These are phyloP conservation scores for Saccharum spontaneum DNA, from an alignment of 176 grass and related monocot genomes.

Conservation along the genomic window DNA sequence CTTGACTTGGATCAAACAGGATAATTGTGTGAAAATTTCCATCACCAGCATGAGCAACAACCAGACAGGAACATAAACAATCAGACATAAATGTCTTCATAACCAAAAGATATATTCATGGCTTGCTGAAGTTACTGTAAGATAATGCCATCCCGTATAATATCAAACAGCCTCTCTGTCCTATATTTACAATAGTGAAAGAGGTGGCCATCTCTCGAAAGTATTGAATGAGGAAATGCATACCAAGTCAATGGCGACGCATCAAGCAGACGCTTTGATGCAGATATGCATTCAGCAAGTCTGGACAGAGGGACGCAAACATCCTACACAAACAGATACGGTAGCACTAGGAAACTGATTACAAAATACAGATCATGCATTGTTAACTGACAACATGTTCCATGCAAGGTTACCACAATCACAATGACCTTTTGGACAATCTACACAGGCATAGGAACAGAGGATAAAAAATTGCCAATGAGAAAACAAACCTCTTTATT, in stretches of 20 bases:
- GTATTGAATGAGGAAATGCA: conserved; percentile 30
- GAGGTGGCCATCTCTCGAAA: not conserved
- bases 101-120: not conserved
- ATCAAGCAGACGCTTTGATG: conserved; percentile 83
- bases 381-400: conserved; percentile 7
- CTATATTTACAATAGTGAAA: conserved; percentile 3
- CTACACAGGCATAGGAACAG: not conserved
- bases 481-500: not conserved
- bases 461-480: not conserved
- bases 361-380: conserved; percentile 5
- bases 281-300: conserved; percentile 95
- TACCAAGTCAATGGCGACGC: conserved; percentile 90
- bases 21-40: conserved; percentile 99
- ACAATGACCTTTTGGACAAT: conserved; percentile 16
- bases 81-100: conserved; percentile 32
- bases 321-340: conserved; percentile 53
- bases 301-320: conserved; percentile 95
- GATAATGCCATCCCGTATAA: not conserved
- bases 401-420: not conserved
- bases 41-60: conserved; percentile 95
- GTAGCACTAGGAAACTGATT: conserved; percentile 16
- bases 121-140: conserved; percentile 7
- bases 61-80: conserved; percentile 51
- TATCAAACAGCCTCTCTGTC: not conserved
- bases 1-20: conserved; percentile 81